Conservation (phyloP, 192 early-diverging fungal species). For the Umbelopsis isabellina region DNA sequence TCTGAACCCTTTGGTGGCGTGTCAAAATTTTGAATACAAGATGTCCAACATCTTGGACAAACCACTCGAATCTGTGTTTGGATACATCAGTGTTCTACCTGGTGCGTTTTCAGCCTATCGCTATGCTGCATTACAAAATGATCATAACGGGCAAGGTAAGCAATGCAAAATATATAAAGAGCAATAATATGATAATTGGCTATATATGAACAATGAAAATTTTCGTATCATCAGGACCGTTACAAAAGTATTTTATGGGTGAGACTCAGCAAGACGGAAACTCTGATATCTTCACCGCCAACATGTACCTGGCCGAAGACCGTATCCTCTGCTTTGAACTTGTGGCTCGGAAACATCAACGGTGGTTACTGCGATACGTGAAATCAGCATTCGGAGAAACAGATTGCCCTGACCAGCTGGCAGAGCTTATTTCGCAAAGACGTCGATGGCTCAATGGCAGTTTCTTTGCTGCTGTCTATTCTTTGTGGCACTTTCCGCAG, state of each 20-base stretch:
- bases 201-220: not conserved
- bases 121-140: constrained; percentile 81
- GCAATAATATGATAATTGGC: too few species aligned
- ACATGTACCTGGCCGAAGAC: constrained; percentile 94
- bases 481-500: constrained; percentile 58
- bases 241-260: constrained; percentile 91
- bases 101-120: constrained; percentile 97
- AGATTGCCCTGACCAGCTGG: constrained; percentile 88
- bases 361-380: constrained; percentile 87
- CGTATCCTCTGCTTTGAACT: constrained; percentile 97
- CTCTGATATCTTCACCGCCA: constrained; percentile 77
- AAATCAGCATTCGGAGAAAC: constrained; percentile 87
- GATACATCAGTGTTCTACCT: constrained; percentile 94
- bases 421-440: constrained; percentile 95
- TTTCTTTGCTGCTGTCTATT: constrained; percentile 77
- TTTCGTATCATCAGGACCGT: constrained; percentile 40
- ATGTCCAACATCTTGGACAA: constrained; percentile 98
- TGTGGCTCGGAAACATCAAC: constrained; percentile 77
- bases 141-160: constrained; percentile 52
- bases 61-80: constrained; percentile 93
- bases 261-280: constrained; percentile 75
- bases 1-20: constrained; percentile 87
- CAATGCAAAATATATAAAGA: not conserved
- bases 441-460: constrained; percentile 93
- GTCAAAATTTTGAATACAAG: constrained; percentile 99